Base-by-base conservation (phyloP, 2,329 filamentous ascomycete species). In the Colletotrichum chrysophilum region DNA sequence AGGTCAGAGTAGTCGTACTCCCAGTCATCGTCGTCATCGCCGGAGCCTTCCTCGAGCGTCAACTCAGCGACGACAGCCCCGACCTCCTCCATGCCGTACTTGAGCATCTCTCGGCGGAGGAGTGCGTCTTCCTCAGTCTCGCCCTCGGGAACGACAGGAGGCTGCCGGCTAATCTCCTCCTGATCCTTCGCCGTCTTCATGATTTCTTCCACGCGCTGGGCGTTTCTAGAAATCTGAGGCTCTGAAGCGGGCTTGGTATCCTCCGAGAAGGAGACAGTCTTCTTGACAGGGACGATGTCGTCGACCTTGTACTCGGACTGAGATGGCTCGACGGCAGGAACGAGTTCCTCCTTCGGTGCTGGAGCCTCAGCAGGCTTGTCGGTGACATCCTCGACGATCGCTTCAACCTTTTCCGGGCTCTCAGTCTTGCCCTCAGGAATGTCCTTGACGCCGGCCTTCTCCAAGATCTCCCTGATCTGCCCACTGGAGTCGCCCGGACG, bases 31-130 rank as follows among this genome's bases (percentile, higher is more conserved):
- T 85, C 85, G 13, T 92, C 89, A 21, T 88, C 86, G 3, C 87
- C 88, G 14, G 88, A 87, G 28, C 88, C 91, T 75, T 96, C 93
- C 77, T 98, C 95, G 3, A 98, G 84, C 74, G 97, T 92, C 61
- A 99, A 90, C 85, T 98, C 96, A 18, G 97, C 97, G 18, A 99
- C 97, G 4, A 99, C 94, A 48, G 95, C 92, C 5, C 96, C 95
- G 73, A 99, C 93, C 83, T 98, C 96, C 60, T 94, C 93, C 84
- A 98, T 89, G 76, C 95, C 93, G 82, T 98, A 99, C 77, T 94
- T 90, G 9, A 98, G 89, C 96, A 99, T 98, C 81, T 98, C 93
- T 73, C 93, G 91, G 7, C 97, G 93, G 28, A 98, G 84, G 36
- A 90, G 90, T 5, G 95, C 94, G 77, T 98, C 96, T 78, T 98